Conservation (phyloP, 441 rosid species). For the Adansonia gregorii region DNA sequence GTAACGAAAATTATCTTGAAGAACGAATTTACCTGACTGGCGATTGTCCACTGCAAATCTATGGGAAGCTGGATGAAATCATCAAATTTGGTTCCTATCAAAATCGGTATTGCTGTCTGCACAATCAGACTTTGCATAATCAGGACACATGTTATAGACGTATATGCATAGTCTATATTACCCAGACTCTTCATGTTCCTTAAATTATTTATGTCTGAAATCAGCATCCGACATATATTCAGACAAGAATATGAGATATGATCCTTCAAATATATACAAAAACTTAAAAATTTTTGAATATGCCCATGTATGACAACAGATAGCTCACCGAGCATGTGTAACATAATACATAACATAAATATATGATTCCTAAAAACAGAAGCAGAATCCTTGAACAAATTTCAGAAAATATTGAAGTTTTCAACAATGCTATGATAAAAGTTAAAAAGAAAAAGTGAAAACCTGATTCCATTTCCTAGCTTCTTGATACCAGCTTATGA, state of each 20-base stretch:
- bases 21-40: constrained; percentile 63
- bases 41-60: constrained; percentile 84
- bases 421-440: constrained; percentile 18
- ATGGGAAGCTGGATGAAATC: constrained; percentile 91
- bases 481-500: constrained; percentile 75
- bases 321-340: too few relatives aligned
- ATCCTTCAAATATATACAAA: too few relatives aligned
- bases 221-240: too few relatives aligned
- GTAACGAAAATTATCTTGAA: not conserved
- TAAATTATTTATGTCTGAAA: too few relatives aligned
- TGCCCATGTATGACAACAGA: too few relatives aligned
- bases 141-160: not conserved
- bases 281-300: too few relatives aligned
- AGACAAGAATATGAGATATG: too few relatives aligned
- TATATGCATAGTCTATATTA: not conserved
- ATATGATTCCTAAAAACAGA: not conserved
- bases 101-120: constrained; percentile 68
- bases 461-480: constrained; percentile 87
- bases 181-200: too few relatives aligned
- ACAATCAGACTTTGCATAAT: constrained; percentile 15
- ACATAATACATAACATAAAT: not conserved
- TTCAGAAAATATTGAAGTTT: not conserved
- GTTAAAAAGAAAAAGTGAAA: not conserved
- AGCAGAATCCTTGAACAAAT: constrained; percentile 17
- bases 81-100: constrained; percentile 84